Evolutionary conservation across 495 filamentous ascomycete genomes (phyloP), one percentile per base, ranked within the genome.

Genomic region (Aspergillus kassunensis): DNA sequence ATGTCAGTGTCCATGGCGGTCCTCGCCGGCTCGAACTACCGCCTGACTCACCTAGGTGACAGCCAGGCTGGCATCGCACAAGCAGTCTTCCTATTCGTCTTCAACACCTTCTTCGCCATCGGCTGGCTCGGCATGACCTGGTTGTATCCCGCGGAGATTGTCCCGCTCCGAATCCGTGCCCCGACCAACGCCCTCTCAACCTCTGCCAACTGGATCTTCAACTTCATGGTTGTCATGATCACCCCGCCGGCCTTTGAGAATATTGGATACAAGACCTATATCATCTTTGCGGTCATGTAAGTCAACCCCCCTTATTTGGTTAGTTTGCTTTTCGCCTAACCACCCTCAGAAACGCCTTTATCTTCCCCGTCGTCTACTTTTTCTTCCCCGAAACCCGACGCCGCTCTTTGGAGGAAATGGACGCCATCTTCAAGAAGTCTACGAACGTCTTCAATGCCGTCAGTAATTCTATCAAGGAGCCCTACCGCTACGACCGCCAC

Each of bases 101-200:
- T 87, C 74, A 86, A 85, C 62, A 85, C 83, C 1, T 89, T 89
- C 72, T 90, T 89, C 57, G 85, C 85, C 13, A 70, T 88, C 48
- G 87, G 86, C 9, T 89, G 86, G 87, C 74, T 89, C n/a, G 86
- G 85, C 25, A 89, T 89, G 83, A 84, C 83, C 46, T 87, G 76
- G 85, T 68, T 90, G 31, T 90, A 90, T 61, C 81, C 83, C 1
- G 87, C 84, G 49, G 86, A 89, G 61, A 84, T 90, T 57, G 84
- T 71, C 4, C 86, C 85, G 12, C 71, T 90, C 23, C 78, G 82
- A 21, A 88, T 88, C 58, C 80, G 87, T 21, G 87, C 86, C 1
- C 85, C 85, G 1, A 83, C 85, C 31, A 90, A 88, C 54, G 88
- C 87, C 7, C 66, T 90, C 15, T 78, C 82, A 0, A 89, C 86